Evolutionary conservation across 768 basidiomycete genomes (phyloP).

Genomic region (Leccinum olivaceopallidum): DNA sequence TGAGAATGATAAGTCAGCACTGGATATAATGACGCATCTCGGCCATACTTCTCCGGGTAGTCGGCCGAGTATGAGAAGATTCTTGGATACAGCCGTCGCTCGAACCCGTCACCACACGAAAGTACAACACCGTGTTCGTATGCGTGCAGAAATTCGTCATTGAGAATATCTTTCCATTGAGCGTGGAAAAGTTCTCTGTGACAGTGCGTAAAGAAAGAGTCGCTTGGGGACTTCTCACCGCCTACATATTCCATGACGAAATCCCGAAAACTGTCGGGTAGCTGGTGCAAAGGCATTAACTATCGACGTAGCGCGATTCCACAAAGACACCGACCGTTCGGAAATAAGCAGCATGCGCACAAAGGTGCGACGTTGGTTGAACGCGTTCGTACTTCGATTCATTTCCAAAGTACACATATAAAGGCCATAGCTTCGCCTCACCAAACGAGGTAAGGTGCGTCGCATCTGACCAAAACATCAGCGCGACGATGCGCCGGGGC

Average conservation of each 20-base stretch:
- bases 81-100: neutral
- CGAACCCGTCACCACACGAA: neutral
- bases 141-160: neutral
- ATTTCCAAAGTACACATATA: slow-evolving; percentile 27
- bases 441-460: neutral
- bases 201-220: neutral
- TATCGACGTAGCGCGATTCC: neutral
- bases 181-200: neutral
- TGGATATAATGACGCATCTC: neutral
- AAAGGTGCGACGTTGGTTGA: slow-evolving; percentile 12
- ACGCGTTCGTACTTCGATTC: slow-evolving; percentile 25
- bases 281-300: neutral
- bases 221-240: neutral
- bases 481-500: neutral
- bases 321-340: slow-evolving; percentile 1
- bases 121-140: neutral
- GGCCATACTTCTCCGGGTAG: neutral
- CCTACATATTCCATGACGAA: neutral
- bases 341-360: slow-evolving; percentile 18
- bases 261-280: neutral
- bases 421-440: slow-evolving; percentile 17
- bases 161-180: neutral
- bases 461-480: neutral
- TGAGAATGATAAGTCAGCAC: neutral
- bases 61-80: neutral